phyloP scores from a whole-genome alignment of 768 basidiomycete species.

The Lentinus brumalis region DNA sequence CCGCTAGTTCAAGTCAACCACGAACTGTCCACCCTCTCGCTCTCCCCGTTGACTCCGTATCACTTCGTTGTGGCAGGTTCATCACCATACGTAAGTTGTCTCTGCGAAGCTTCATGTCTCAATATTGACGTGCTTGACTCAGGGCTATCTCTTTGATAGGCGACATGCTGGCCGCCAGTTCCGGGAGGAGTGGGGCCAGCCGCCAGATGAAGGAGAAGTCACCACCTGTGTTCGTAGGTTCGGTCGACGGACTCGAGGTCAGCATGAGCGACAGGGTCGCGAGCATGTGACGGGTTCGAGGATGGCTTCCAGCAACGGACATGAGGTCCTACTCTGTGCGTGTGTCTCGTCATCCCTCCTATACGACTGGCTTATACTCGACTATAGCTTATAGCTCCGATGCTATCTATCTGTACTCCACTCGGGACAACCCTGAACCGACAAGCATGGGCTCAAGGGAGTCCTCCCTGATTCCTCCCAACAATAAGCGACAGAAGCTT shows the following conservation, averaged over 20 bases:
- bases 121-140: constrained; percentile 22
- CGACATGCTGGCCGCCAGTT: constrained; percentile 66
- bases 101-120: background rate
- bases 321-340: constrained; percentile 55
- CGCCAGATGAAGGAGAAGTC: constrained; percentile 48
- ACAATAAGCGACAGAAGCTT: constrained; percentile 4
- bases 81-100: constrained; percentile 64
- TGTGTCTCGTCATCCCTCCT: background rate
- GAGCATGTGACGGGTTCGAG: constrained; percentile 80
- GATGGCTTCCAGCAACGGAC: constrained; percentile 69
- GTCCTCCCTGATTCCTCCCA: constrained; percentile 18
- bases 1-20: constrained; percentile 68
- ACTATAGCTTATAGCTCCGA: constrained; percentile 69
- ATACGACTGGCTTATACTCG: background rate
- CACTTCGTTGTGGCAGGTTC: constrained; percentile 86
- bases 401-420: constrained; percentile 74
- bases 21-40: constrained; percentile 70
- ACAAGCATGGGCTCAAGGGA: constrained; percentile 21
- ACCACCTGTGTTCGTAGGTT: constrained; percentile 85
- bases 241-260: constrained; percentile 47
- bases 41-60: constrained; percentile 79
- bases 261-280: constrained; percentile 37
- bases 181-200: constrained; percentile 69
- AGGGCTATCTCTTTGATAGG: constrained; percentile 86
- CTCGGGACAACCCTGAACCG: constrained; percentile 56